These are phyloP conservation scores for Sphenostylis stenocarpa DNA, from an alignment of 306 rosid species.

Conservation along the genomic window DNA sequence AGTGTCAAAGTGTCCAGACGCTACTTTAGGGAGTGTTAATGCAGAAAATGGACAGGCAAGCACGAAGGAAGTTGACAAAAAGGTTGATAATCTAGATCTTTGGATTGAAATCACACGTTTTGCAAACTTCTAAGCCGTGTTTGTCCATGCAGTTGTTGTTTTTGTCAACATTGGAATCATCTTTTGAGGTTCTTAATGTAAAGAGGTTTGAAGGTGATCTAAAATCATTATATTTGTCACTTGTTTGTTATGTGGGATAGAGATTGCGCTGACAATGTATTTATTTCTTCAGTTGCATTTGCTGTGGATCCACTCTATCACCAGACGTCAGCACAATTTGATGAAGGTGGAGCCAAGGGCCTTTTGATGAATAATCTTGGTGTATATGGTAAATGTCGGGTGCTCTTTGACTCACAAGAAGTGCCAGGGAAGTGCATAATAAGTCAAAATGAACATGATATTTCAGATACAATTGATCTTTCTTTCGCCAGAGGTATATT, in stretches of 20 bases:
- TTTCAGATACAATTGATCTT: constrained; percentile 66
- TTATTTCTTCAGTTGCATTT: constrained; percentile 66
- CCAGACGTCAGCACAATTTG: constrained; percentile 88
- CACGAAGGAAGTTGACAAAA: constrained; percentile 56
- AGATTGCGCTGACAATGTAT: constrained; percentile 34
- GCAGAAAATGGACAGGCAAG: constrained; percentile 49
- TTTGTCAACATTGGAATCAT: constrained; percentile 79
- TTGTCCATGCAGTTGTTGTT: constrained; percentile 73
- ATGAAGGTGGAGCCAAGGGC: constrained; percentile 98
- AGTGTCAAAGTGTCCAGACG: constrained; percentile 38
- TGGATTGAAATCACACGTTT: constrained; percentile 3
- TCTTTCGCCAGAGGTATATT: constrained; percentile 82
- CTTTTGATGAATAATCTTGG: constrained; percentile 90
- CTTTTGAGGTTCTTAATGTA: constrained; percentile 80
- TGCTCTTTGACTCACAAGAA: constrained; percentile 86
- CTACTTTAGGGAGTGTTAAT: constrained; percentile 40
- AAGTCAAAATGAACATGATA: constrained; percentile 48
- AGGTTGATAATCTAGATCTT: constrained; percentile 49
- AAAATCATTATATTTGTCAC: constrained; percentile 24
- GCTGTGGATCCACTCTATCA: constrained; percentile 93
- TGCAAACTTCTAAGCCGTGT: constrained; percentile 31
- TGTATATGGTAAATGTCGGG: constrained; percentile 76
- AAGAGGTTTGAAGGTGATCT: constrained; percentile 93
- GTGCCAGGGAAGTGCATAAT: constrained; percentile 65
- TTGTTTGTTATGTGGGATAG: constrained; percentile 26